Evolutionary conservation across 192 early-diverging fungal genomes (phyloP), one percentile per base, ranked within the genome.

Genomic region (Lunasporangiospora selenospora): DNA sequence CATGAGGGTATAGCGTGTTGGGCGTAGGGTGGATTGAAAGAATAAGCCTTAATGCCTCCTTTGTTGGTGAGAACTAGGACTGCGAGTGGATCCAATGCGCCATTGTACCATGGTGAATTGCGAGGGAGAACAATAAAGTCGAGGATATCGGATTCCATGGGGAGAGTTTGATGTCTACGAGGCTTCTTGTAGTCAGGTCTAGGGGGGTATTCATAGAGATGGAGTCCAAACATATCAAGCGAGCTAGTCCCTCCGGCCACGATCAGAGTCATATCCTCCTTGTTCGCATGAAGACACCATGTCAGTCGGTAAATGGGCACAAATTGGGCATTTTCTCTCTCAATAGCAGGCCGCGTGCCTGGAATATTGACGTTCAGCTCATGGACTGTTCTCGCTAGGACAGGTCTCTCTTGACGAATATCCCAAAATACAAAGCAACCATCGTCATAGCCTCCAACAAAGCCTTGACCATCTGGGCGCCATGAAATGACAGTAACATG

Each of bases 351-450:
- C 47, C 45, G 42, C 24, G 42, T 46, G 34, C 75, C 50, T 43
- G 62, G 53, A 40, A 64, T 24, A 41, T 62, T 52, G 55, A 51
- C 49, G 16, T 54, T 29, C 3, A 54, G 2, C 51, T 62, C 47
- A 33, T 67, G 38, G 54, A 75, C 46, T 47, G 41, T 64, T 54
- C 65, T 48, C 39, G 75, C 46, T 46, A 77, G 3, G 26, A 60
- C 6, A 61, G 57, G 65, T 13, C 27, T 21, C 8, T 77, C 75
- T 13, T 75, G 40, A 10, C 48, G 45, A 1, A 64, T 38, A 39
- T 79, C 79, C 81, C 83, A 88, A 23, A 88, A 62, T 16, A 62
- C 66, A 12, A 84, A 48, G 12, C 51, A 61, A 0, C 79, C 76
- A 41, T 81, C 80, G 15, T 78, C 80, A 32, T 79, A 77, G 6